Conservation (phyloP, 1,284 basidiomycete species). For the Moniliella sp. region DNA sequence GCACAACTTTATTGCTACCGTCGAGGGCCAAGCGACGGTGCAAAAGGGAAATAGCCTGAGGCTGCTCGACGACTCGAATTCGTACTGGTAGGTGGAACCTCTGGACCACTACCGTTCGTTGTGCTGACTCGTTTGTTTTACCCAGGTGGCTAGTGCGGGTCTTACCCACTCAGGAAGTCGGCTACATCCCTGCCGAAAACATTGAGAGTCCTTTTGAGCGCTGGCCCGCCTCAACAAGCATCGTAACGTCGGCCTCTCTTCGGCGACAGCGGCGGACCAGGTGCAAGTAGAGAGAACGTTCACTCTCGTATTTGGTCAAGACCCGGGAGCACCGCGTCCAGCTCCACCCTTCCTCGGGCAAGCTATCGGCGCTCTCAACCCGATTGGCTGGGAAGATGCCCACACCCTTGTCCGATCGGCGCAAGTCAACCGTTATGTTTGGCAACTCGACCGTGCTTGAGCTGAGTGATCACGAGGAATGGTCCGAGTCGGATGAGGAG, state of each 20-base stretch:
- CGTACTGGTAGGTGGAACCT: constrained; percentile 14
- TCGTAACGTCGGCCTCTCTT: constrained; percentile 58
- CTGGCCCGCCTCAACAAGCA: constrained; percentile 87
- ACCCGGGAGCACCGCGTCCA: constrained; percentile 11
- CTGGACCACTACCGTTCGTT: no score
- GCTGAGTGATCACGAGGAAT: constrained; percentile 26
- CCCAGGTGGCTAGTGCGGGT: constrained; percentile 28
- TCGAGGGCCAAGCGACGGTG: constrained; percentile 32
- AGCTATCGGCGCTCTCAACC: constrained; percentile 25
- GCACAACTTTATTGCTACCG: constrained; percentile 31
- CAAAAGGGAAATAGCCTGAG: constrained; percentile 32
- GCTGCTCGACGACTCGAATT: constrained; percentile 31
- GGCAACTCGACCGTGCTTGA: constrained; percentile 25
- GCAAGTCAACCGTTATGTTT: constrained; percentile 25
- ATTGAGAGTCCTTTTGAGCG: constrained; percentile 96
- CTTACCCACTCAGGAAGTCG: constrained; percentile 56
- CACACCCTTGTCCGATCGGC: no score
- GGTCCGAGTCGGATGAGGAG: constrained; percentile 17
- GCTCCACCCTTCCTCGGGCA: constrained; percentile 25
- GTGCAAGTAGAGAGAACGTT: constrained; percentile 16
- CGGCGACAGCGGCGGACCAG: constrained; percentile 29
- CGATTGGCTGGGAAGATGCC: constrained; percentile 13
- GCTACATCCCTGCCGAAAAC: constrained; percentile 95
- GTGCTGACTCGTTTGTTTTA: no score
- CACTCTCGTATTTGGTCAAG: constrained; percentile 22